Percentiles rank a stretch among this genome's conserved stretches.
These are phyloP conservation scores for Alternaria metachromatica DNA, from an alignment of 2,329 filamentous ascomycete species.

Conservation along the genomic window DNA sequence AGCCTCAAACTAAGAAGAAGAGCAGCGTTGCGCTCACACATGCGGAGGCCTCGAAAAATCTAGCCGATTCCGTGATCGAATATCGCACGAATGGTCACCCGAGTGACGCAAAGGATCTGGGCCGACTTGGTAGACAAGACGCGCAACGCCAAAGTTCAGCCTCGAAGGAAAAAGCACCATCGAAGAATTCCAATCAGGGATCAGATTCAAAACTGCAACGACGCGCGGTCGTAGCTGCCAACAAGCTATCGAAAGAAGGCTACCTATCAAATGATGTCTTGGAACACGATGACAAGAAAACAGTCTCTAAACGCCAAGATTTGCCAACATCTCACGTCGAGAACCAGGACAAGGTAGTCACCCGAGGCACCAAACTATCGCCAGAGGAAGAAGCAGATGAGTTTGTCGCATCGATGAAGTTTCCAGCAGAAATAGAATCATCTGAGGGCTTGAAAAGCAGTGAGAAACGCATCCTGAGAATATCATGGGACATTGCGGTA, in stretches of 20 bases:
- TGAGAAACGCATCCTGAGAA: neutral
- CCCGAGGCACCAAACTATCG: neutral
- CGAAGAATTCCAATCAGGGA: neutral
- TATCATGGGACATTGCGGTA: neutral
- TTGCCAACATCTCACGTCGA: neutral
- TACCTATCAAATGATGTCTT: neutral
- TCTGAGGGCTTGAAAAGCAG: neutral
- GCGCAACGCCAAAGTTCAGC: neutral
- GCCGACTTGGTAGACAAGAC: neutral
- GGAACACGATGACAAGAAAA: neutral
- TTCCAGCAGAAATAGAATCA: neutral
- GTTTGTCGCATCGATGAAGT: neutral
- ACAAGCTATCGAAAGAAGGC: neutral
- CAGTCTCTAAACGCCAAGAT: neutral
- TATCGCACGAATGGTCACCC: neutral
- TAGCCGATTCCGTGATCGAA: neutral
- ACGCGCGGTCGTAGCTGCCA: neutral
- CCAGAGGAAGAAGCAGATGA: neutral
- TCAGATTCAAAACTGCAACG: neutral
- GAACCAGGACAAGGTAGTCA: neutral
- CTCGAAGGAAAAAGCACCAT: neutral
- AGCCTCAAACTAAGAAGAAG: neutral
- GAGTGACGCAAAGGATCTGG: neutral
- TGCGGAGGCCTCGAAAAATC: neutral
- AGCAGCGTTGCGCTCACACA: neutral